These are phyloP conservation scores for Leishmania arabica DNA, from an alignment of 208 protist genomes.

Conservation along the genomic window DNA sequence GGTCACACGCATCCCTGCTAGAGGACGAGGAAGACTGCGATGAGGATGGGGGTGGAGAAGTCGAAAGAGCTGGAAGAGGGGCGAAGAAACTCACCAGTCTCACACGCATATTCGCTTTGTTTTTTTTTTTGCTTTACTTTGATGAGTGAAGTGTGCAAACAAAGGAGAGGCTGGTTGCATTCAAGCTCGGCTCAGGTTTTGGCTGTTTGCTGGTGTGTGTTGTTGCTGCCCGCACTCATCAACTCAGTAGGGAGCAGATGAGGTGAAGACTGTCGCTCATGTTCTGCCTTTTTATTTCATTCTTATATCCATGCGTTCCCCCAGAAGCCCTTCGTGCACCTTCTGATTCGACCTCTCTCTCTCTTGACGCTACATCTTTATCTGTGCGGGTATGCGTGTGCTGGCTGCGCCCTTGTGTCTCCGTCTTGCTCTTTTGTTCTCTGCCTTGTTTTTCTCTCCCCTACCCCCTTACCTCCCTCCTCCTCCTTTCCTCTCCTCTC, in stretches of 20 bases:
- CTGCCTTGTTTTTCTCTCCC: not conserved
- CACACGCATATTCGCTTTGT: not conserved
- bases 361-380: not conserved
- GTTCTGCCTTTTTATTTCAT: not conserved
- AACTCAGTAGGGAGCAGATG: not conserved
- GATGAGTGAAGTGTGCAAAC: not conserved
- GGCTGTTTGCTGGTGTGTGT: not conserved
- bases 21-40: not conserved
- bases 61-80: not conserved
- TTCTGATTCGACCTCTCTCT: not conserved
- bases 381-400: no score
- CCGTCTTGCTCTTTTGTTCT: not conserved
- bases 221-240: not conserved
- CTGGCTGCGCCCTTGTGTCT: not conserved
- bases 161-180: not conserved
- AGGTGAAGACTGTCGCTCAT: not conserved
- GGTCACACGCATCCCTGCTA: not conserved
- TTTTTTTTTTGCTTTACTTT: not conserved
- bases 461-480: no score
- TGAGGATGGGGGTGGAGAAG: not conserved
- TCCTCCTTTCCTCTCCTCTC: no score
- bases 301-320: not conserved
- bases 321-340: no score
- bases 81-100: not conserved
- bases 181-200: not conserved